Evolutionary conservation across 2,329 filamentous ascomycete genomes (phyloP), one percentile per base, ranked within the genome.

Genomic region (Claviceps capensis): DNA sequence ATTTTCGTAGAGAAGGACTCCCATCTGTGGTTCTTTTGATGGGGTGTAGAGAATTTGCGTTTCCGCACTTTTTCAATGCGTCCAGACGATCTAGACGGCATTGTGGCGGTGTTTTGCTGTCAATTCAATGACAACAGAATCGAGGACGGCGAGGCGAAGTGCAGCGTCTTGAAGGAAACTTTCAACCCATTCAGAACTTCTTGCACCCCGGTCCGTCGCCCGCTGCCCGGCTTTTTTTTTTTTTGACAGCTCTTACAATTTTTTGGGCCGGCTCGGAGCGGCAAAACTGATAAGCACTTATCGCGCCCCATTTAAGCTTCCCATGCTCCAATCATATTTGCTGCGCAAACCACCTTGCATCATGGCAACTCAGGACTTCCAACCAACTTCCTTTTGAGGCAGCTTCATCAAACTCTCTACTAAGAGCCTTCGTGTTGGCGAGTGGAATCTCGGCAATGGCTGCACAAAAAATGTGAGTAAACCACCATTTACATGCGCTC

Each of bases 1-100:
- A 97, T 87, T 67, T 94, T 93, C 64, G 84, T 80, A 54, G 85
- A 87, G 70, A 97, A 97, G 56, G 87, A 85, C 70, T 96, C 86
- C 80, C 88, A 97, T 65, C 87, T 79, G 70, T 96, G 88, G 50
- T 88, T 85, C 64, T 88, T 90, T 56, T 84, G 82, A 59, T 89
- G 86, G 49, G 76, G 74, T 26, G 88, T 94, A 57, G 77, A 77
- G 55, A 77, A 77, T 65, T 86, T 88, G 57, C 76, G 76, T 70
- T 85, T 87, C 59, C 76, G 77, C 67, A 78, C 76, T 75, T 86
- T 85, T 61, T 76, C 71, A 63, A 86, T 84, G 63, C 81, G 79
- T 58, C 83, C 82, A 53, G 83, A 81, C 42, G 76, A 76, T 61
- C 78, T 77, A 60, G 75, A 71, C 60, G 78, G 75, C 80, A 83